Evolutionary conservation across 345 rosid species (phyloP).

Genomic region (Eucalyptus shirleyi): DNA sequence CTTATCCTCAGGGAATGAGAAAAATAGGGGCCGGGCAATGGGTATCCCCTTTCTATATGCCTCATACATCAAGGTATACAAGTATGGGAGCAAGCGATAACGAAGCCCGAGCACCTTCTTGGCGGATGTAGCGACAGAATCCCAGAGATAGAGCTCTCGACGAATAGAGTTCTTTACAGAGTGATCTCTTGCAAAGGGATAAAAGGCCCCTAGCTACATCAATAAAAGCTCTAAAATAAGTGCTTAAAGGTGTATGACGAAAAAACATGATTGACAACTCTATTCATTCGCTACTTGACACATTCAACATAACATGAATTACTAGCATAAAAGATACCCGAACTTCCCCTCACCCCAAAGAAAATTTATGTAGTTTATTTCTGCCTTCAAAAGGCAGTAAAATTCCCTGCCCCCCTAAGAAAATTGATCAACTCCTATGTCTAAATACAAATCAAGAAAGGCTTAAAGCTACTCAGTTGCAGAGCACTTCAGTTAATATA

Average conservation of each 20-base stretch:
- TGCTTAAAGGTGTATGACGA: background rate
- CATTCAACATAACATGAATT: background rate
- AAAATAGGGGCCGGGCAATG: constrained; percentile 74
- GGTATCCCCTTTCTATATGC: constrained; percentile 53
- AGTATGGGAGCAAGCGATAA: constrained; percentile 52
- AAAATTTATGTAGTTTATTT: background rate
- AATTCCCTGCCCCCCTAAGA: no score
- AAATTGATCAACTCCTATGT: background rate
- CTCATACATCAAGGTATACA: constrained; percentile 55
- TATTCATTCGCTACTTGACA: background rate
- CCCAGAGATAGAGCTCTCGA: constrained; percentile 75
- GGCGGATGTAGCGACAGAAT: constrained; percentile 54
- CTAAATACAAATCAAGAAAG: background rate
- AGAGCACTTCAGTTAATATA: background rate
- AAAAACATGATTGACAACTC: background rate
- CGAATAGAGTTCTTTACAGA: constrained; percentile 5
- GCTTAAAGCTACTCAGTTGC: background rate
- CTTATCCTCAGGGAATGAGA: constrained; percentile 49
- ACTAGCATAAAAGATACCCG: background rate
- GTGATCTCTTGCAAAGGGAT: constrained; percentile 79
- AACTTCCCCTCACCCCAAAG: background rate
- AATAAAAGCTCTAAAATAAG: background rate
- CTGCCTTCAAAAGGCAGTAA: no score
- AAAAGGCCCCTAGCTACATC: constrained; percentile 65
- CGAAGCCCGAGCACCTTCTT: constrained; percentile 60